Conservation (phyloP, 768 basidiomycete genomes). For the Dendrothele bispora region DNA sequence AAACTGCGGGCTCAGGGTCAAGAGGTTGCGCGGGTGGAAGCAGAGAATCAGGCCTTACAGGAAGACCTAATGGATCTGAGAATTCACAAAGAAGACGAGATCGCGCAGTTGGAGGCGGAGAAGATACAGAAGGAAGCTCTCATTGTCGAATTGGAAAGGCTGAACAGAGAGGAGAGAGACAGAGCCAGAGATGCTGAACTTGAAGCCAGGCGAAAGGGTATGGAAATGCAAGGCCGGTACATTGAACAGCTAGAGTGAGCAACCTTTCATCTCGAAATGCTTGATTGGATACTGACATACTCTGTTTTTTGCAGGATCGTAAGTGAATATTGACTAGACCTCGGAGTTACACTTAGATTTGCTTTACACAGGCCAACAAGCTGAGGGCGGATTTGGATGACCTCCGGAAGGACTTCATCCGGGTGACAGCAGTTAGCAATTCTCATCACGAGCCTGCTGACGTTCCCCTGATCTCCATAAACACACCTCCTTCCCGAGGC, state of each 20-base stretch:
- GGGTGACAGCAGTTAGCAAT: too few species aligned
- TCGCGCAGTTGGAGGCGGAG: conserved; percentile 27
- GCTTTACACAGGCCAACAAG: conserved; percentile 6
- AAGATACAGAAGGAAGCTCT: conserved; percentile 54
- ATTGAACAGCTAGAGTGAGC: conserved; percentile 7
- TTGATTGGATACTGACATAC: neutral
- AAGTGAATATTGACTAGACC: too few species aligned
- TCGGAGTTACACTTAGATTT: too few species aligned
- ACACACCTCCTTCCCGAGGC: conserved; percentile 7
- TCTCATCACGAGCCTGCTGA: neutral
- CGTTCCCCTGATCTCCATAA: neutral
- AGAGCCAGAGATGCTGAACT: conserved; percentile 4
- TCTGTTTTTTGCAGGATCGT: too few species aligned
- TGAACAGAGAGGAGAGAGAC: neutral
- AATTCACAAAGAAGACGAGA: conserved; percentile 30
- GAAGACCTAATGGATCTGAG: conserved; percentile 14
- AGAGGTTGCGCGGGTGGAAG: conserved; percentile 29
- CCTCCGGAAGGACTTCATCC: conserved; percentile 1
- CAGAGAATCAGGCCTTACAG: neutral
- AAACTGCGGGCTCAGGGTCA: conserved; percentile 34
- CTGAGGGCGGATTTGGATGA: conserved; percentile 3
- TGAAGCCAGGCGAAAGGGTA: conserved; percentile 5
- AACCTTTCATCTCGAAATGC: neutral
- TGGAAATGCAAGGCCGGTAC: conserved; percentile 7
- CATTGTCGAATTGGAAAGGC: conserved; percentile 36